Evolutionary conservation across 2,329 filamentous ascomycete genomes (phyloP), one percentile per base, ranked within the genome.

Genomic region (Dothiorella sarmentorum): DNA sequence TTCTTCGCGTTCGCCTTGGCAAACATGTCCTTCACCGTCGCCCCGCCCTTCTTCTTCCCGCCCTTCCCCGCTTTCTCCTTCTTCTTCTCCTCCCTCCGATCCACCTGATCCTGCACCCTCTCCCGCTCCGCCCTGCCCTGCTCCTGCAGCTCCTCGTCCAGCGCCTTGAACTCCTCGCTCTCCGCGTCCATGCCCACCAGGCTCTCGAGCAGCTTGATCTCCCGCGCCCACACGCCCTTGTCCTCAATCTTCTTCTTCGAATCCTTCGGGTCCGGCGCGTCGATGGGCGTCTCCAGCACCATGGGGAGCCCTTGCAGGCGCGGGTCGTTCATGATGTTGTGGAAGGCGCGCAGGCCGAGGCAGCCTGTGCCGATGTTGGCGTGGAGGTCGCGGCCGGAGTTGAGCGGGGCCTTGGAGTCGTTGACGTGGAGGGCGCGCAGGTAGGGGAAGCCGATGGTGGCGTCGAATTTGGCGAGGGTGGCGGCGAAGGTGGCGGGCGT

Each of bases 301-400:
- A 99, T 91, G 3, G 94, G 94, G 67, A 97, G 75, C 24, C 85
- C 85, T 64, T 88, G 83, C 61, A 97, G 88, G 1, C 84, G 79
- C 24, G 81, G 78, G 67, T 91, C 85, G 72, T 97, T 97, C 80
- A 97, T 87, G 61, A 99, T 77, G 69, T 87, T 90, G 75, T 96
- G 90, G 73, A 99, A 99, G 2, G 92, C 89, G 20, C 89, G 84
- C 15, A 99, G 81, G 0, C 94, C 94, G 0, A 99, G 81, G 69
- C 95, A 99, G 1, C 94, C 94, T 0, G 91, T 95, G 24, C 94
- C 94, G 63, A 99, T 97, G 70, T 97, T 97, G 63, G 93, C 91
- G 74, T 99, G 94, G 2, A 97, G 76, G 71, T 99, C 94, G 38
- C 92, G 85, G 64, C 91, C 84, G 33, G 90, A 94, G 40, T 75